These are phyloP conservation scores for Venturia asperata DNA, from an alignment of 2,329 filamentous ascomycete species.

Conservation along the genomic window DNA sequence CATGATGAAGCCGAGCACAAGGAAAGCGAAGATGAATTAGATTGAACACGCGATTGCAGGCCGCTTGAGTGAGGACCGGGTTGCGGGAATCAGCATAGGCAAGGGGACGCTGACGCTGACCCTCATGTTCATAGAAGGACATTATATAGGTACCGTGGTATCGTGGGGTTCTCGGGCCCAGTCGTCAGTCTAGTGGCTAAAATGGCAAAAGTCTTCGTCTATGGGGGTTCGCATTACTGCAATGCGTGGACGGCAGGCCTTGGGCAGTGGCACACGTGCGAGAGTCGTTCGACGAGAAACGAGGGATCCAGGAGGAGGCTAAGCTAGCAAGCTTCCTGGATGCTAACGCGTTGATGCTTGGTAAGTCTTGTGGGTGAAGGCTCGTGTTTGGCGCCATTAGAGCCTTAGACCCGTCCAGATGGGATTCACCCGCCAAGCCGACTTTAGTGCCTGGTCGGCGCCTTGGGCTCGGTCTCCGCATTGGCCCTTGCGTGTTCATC, in stretches of 20 bases:
- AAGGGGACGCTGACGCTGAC: background rate
- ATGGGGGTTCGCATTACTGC: background rate
- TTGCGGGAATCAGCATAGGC: background rate
- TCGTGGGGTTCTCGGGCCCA: background rate
- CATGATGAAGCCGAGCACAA: constrained; percentile 16
- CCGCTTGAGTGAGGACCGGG: background rate
- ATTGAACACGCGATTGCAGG: too few relatives aligned
- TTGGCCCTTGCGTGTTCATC: too few relatives aligned
- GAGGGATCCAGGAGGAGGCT: too few relatives aligned
- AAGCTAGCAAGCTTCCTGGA: too few relatives aligned
- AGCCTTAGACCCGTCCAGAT: background rate
- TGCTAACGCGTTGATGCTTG: background rate
- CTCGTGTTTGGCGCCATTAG: background rate
- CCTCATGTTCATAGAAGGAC: too few relatives aligned
- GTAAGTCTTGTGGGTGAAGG: background rate
- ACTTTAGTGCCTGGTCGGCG: too few relatives aligned
- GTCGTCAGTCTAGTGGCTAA: background rate
- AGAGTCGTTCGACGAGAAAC: background rate
- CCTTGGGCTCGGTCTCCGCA: too few relatives aligned
- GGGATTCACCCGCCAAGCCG: background rate
- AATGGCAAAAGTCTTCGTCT: background rate
- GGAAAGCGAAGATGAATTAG: background rate
- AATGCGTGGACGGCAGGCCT: background rate
- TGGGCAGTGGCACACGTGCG: background rate
- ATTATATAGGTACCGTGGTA: background rate